phyloP scores from a whole-genome alignment of 148 eudicot species.

The Cornus controversa region DNA sequence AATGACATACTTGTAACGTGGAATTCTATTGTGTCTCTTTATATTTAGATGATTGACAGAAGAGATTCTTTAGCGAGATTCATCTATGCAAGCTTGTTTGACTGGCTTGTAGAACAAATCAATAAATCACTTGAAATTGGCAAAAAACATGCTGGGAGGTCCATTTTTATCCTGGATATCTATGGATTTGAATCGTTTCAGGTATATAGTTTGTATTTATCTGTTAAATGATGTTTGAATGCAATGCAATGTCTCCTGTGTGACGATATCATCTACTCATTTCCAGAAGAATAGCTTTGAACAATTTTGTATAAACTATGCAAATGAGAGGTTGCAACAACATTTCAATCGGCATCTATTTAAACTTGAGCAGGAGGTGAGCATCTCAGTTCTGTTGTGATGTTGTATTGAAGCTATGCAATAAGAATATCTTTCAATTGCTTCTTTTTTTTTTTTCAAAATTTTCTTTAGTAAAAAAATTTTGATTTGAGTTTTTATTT shows the following conservation, averaged over 20 bases:
- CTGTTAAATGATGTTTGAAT: neutral
- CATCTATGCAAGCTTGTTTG: slow-evolving; percentile 86
- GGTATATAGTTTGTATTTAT: slow-evolving; percentile 37
- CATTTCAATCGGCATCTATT: slow-evolving; percentile 91
- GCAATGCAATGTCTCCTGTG: neutral
- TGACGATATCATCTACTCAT: slow-evolving; percentile 18
- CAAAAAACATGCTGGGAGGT: slow-evolving; percentile 63
- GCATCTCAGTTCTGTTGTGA: slow-evolving; percentile 14
- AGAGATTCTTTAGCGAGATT: slow-evolving; percentile 92
- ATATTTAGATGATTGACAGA: slow-evolving; percentile 66
- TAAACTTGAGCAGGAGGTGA: slow-evolving; percentile 89
- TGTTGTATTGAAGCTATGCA: neutral
- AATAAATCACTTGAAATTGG: slow-evolving; percentile 67
- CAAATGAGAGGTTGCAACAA: slow-evolving; percentile 97
- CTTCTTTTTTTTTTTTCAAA: neutral
- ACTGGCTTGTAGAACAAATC: slow-evolving; percentile 80
- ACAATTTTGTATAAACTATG: slow-evolving; percentile 92
- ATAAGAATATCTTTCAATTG: neutral
- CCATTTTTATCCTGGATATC: slow-evolving; percentile 90
- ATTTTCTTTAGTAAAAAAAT: neutral
- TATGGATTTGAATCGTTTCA: slow-evolving; percentile 96
- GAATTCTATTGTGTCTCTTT: slow-evolving; percentile 1
- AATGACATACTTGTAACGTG: slow-evolving; percentile 4
- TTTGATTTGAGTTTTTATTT: neutral
- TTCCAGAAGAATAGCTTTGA: slow-evolving; percentile 92